Evolutionary conservation across 108 stramenopile species (phyloP).

Genomic region (Pseudonitzschia multistriata): DNA sequence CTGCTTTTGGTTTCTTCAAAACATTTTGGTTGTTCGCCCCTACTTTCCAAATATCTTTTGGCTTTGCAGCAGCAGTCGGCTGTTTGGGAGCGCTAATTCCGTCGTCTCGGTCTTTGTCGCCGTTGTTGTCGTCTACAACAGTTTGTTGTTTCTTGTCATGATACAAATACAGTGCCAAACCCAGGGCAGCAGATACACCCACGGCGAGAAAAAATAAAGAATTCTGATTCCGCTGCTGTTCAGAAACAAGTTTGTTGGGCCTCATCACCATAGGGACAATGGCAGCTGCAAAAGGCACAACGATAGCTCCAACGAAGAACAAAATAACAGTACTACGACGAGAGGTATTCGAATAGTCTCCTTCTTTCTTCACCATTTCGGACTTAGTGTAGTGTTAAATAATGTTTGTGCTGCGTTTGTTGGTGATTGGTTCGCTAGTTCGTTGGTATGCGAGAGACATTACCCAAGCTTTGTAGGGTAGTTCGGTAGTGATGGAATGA

Average conservation of each 20-base stretch:
- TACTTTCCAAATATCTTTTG: not conserved
- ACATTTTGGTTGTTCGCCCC: not conserved
- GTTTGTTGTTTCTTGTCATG: not conserved
- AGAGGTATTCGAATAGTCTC: too few relatives aligned
- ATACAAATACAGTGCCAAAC: constrained; percentile 17
- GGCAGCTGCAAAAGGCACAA: constrained; percentile 5
- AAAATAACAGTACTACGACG: not conserved
- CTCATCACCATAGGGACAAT: not conserved
- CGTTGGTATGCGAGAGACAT: too few relatives aligned
- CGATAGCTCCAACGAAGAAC: constrained; percentile 13
- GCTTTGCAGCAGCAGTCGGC: not conserved
- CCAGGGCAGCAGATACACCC: not conserved
- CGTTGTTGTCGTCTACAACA: too few relatives aligned
- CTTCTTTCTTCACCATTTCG: too few relatives aligned
- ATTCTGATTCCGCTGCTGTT: constrained; percentile 1
- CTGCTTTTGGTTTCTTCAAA: not conserved
- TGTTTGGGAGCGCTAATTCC: too few relatives aligned
- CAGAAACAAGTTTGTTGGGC: not conserved
- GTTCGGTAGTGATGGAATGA: too few relatives aligned
- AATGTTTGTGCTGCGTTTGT: too few relatives aligned
- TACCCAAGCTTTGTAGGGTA: too few relatives aligned
- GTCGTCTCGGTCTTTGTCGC: not conserved
- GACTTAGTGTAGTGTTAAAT: too few relatives aligned
- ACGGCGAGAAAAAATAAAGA: not conserved
- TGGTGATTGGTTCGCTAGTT: too few relatives aligned